Conservation (phyloP, 495 filamentous ascomycete genomes). For the Aspergillus indologenus region DNA sequence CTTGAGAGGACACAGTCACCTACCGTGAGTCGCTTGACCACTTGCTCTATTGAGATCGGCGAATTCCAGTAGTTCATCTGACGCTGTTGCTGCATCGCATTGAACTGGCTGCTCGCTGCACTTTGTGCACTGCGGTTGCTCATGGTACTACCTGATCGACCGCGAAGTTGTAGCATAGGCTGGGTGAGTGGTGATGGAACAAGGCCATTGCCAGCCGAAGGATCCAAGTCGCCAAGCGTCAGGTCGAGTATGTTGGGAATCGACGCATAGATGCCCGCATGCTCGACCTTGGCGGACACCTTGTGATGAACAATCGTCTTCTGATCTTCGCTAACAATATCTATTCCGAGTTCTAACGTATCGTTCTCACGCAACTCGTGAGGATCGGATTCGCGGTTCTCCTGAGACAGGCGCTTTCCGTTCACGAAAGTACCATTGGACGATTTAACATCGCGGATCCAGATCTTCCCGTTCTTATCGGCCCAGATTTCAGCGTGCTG, state of each 20-base stretch:
- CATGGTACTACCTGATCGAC: constrained; percentile 68
- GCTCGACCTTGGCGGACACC: constrained; percentile 91
- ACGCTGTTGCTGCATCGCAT: constrained; percentile 57
- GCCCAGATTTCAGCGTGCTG: constrained; percentile 98
- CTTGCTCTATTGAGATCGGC: constrained; percentile 87
- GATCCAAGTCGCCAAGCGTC: constrained; percentile 84
- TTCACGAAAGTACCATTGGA: constrained; percentile 99
- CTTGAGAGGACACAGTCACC: constrained; percentile 30
- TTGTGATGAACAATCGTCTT: constrained; percentile 98
- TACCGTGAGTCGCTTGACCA: constrained; percentile 91
- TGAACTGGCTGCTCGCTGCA: constrained; percentile 56
- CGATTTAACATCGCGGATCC: constrained; percentile 95
- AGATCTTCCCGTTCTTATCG: constrained; percentile 82
- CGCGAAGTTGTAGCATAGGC: constrained; percentile 58
- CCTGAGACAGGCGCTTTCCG: constrained; percentile 79
- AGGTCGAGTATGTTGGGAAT: constrained; percentile 75
- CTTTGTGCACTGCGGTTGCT: constrained; percentile 55
- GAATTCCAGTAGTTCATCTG: constrained; percentile 80
- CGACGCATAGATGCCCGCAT: constrained; percentile 73
- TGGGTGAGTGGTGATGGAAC: constrained; percentile 60
- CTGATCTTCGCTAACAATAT: constrained; percentile 97
- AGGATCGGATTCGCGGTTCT: constrained; percentile 92
- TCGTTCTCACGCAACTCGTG: constrained; percentile 86
- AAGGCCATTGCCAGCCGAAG: constrained; percentile 62
- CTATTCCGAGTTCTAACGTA: constrained; percentile 89